Percentiles rank a stretch among this genome's conserved stretches.
Evolutionary conservation across 306 rosid species (phyloP).

Genomic region (Corylus avellana): DNA sequence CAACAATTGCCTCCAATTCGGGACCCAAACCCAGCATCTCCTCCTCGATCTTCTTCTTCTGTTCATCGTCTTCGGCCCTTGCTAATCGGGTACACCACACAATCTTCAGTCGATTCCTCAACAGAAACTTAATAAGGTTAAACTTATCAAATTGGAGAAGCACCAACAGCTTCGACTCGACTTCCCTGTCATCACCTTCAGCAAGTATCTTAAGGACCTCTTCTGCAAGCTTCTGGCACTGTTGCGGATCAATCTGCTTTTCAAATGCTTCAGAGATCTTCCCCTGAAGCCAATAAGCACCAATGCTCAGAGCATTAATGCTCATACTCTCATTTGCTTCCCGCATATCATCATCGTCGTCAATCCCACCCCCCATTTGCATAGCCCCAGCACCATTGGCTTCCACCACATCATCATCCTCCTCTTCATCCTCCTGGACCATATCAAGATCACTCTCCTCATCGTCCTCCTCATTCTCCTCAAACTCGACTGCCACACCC

Average conservation of each 20-base stretch:
- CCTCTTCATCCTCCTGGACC: slow-evolving; percentile 50
- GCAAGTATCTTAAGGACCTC: slow-evolving; percentile 80
- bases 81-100: slow-evolving; percentile 50
- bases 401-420: slow-evolving; percentile 73
- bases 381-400: slow-evolving; percentile 61
- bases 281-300: slow-evolving; percentile 98
- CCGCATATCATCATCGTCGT: slow-evolving; percentile 83
- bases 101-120: slow-evolving; percentile 75
- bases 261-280: slow-evolving; percentile 88
- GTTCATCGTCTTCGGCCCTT: slow-evolving; percentile 71
- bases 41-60: slow-evolving; percentile 82
- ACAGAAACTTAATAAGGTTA: slow-evolving; percentile 67
- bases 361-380: slow-evolving; percentile 95
- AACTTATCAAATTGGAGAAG: slow-evolving; percentile 74
- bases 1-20: slow-evolving; percentile 36
- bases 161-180: slow-evolving; percentile 68
- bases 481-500: slow-evolving; percentile 95
- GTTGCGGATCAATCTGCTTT: slow-evolving; percentile 86
- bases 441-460: too few species aligned
- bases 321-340: slow-evolving; percentile 82
- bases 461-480: slow-evolving; percentile 90
- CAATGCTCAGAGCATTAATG: slow-evolving; percentile 91
- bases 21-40: slow-evolving; percentile 74
- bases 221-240: slow-evolving; percentile 87
- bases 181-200: slow-evolving; percentile 78